Percentiles rank a stretch among this genome's conserved stretches.
These are phyloP conservation scores for Prinsepia uniflora DNA, from an alignment of 306 rosid species.

Conservation along the genomic window DNA sequence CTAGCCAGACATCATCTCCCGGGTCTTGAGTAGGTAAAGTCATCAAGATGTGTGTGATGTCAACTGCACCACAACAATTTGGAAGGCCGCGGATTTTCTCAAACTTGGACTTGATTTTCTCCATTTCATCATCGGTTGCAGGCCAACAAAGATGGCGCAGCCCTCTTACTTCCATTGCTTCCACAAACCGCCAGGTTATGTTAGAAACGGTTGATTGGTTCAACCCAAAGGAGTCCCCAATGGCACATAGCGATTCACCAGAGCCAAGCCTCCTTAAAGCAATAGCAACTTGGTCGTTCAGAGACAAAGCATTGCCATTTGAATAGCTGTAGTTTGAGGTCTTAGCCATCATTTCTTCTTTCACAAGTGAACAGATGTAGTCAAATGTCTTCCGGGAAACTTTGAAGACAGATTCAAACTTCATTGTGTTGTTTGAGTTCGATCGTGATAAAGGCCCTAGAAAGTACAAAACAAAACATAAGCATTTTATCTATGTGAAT, in stretches of 20 bases:
- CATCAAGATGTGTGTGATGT: slow-evolving; percentile 79
- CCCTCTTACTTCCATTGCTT: slow-evolving; percentile 83
- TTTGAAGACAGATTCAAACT: slow-evolving; percentile 73
- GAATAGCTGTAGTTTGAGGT: slow-evolving; percentile 40
- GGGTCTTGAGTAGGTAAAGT: slow-evolving; percentile 61
- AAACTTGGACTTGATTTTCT: slow-evolving; percentile 59
- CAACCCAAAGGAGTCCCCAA: slow-evolving; percentile 68
- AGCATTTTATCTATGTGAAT: slow-evolving; percentile 5
- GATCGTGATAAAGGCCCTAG: slow-evolving; percentile 64
- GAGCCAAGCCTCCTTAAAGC: slow-evolving; percentile 90
- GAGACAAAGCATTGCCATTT: slow-evolving; percentile 55
- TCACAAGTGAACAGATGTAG: slow-evolving; percentile 80
- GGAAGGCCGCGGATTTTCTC: slow-evolving; percentile 62
- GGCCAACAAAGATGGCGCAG: slow-evolving; percentile 83
- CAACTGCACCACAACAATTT: slow-evolving; percentile 87
- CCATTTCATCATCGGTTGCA: slow-evolving; percentile 57
- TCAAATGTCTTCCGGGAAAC: slow-evolving; percentile 75
- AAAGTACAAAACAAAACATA: slow-evolving; percentile 24
- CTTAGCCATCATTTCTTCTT: slow-evolving; percentile 59
- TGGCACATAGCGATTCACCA: slow-evolving; percentile 65
- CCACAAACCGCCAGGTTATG: slow-evolving; percentile 84
- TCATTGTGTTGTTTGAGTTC: slow-evolving; percentile 40
- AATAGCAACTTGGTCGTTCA: slow-evolving; percentile 80
- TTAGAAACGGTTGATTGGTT: slow-evolving; percentile 83
- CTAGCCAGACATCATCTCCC: slow-evolving; percentile 62